A percentile compares a stretch with the other conserved stretches of the same genome.
phyloP scores from a whole-genome alignment of 441 rosid species.

The Aquilaria agallochum region DNA sequence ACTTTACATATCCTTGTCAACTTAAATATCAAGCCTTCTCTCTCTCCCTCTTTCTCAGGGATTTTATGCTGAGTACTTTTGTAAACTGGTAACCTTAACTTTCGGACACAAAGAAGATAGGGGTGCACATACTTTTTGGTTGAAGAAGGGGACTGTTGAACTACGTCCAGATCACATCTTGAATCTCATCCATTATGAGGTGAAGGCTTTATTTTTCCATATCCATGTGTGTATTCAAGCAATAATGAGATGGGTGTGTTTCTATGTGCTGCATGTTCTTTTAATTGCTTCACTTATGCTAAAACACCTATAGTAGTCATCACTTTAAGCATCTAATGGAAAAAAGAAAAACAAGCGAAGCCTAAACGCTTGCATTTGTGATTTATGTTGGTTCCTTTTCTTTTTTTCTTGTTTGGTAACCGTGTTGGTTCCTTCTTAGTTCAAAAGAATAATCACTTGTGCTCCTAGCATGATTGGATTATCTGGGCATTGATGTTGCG shows the following conservation, averaged over 20 bases:
- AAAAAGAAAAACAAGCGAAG: too few species aligned
- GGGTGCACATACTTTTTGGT: constrained; percentile 90
- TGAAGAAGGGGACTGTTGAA: constrained; percentile 64
- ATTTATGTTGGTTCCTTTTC: too few species aligned
- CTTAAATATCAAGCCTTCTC: not conserved
- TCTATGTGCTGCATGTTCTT: too few species aligned
- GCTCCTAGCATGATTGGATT: not conserved
- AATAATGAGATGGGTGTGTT: too few species aligned
- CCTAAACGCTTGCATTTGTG: too few species aligned
- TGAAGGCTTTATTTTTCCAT: constrained; percentile 18
- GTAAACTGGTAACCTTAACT: constrained; percentile 37
- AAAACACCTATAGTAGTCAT: too few species aligned
- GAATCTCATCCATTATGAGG: constrained; percentile 96
- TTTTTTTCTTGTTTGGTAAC: too few species aligned
- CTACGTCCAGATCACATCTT: constrained; percentile 82
- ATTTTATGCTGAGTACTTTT: too few species aligned
- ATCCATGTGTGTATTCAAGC: not conserved
- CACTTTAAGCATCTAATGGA: too few species aligned
- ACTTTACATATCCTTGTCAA: constrained; percentile 85
- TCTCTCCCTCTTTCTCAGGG: too few species aligned
- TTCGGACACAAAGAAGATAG: constrained; percentile 58
- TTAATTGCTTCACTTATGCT: too few species aligned
- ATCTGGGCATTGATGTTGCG: constrained; percentile 7
- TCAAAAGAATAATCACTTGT: not conserved
- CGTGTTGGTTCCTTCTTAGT: too few species aligned